phyloP scores from a whole-genome alignment of 2,329 filamentous ascomycete genomes.

The Diaporthe vexans region DNA sequence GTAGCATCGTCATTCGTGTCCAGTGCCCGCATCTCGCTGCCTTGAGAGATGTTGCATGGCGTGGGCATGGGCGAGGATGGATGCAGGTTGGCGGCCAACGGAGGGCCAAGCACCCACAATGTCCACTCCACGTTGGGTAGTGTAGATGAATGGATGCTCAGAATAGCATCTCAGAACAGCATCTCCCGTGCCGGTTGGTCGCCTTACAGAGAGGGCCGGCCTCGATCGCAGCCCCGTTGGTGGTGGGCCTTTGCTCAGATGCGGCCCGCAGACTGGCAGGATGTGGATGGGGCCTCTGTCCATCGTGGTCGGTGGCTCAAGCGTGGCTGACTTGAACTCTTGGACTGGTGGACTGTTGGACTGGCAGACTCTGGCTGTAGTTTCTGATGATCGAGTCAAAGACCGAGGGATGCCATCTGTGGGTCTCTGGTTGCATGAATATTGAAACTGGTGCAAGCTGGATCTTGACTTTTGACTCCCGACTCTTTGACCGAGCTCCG shows the following conservation, averaged over 20 bases:
- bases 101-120: not conserved
- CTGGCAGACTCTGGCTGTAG: not conserved
- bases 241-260: not conserved
- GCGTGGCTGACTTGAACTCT: not conserved
- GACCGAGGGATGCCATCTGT: not conserved
- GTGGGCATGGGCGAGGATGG: not conserved
- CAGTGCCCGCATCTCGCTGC: not conserved
- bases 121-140: too few species aligned
- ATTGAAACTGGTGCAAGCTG: not conserved
- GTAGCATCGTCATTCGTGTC: not conserved
- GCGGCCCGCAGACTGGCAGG: slow-evolving; percentile 16
- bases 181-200: not conserved
- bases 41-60: not conserved
- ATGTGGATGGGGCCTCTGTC: not conserved
- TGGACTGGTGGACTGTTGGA: not conserved
- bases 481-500: slow-evolving; percentile 1
- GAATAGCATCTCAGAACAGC: slow-evolving; percentile 1
- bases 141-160: not conserved
- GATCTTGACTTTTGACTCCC: not conserved
- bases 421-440: slow-evolving; percentile 32
- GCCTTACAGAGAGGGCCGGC: slow-evolving; percentile 16
- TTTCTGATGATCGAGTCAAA: slow-evolving; percentile 5
- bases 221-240: slow-evolving; percentile 12
- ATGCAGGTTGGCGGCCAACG: slow-evolving; percentile 7
- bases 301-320: slow-evolving; percentile 3